Evolutionary conservation across 1,284 basidiomycete species (phyloP).

Genomic region (Cryptococcus deneoformans): DNA sequence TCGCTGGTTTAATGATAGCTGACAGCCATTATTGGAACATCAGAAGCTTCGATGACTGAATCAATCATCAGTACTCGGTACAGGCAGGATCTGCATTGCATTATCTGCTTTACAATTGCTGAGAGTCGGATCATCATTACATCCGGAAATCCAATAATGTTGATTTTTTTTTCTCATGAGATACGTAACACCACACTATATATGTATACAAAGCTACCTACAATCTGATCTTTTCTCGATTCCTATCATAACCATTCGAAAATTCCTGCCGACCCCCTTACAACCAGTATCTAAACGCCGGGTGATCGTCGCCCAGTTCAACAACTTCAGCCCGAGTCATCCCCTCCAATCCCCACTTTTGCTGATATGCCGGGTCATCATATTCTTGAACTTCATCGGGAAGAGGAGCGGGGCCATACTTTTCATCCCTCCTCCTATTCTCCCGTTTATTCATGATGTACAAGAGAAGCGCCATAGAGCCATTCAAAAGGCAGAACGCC

Average conservation of each 20-base stretch:
- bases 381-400: slow-evolving; percentile 63
- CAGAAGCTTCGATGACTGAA: too few species aligned
- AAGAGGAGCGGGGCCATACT: slow-evolving; percentile 41
- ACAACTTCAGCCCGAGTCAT: slow-evolving; percentile 50
- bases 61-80: too few species aligned
- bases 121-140: too few species aligned
- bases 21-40: too few species aligned
- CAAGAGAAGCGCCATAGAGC: slow-evolving; percentile 42
- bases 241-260: background rate
- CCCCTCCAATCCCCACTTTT: slow-evolving; percentile 47
- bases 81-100: too few species aligned
- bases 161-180: too few species aligned
- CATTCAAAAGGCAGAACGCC: slow-evolving; percentile 43
- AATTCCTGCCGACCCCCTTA: background rate
- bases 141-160: too few species aligned
- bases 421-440: slow-evolving; percentile 46
- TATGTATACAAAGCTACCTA: too few species aligned
- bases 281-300: slow-evolving; percentile 40
- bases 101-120: too few species aligned
- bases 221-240: too few species aligned
- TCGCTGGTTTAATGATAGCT: too few species aligned
- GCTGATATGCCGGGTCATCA: slow-evolving; percentile 31
- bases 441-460: slow-evolving; percentile 40
- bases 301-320: slow-evolving; percentile 51
- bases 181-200: too few species aligned